These are phyloP conservation scores for Grigorovia humatica DNA, from an alignment of 805 yeast genomes.

Conservation along the genomic window DNA sequence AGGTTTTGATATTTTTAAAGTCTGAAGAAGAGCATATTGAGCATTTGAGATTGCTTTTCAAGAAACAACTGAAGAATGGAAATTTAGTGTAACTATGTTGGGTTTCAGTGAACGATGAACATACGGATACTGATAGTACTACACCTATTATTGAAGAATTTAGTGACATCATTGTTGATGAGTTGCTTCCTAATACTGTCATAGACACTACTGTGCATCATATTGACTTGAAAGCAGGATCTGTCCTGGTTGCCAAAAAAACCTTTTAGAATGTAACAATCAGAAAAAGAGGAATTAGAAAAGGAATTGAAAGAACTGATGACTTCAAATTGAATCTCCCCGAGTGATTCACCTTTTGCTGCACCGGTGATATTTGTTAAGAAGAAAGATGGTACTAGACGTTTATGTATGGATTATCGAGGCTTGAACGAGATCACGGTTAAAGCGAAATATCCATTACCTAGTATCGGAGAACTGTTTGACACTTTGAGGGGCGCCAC, in stretches of 20 bases:
- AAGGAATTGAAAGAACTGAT: background rate
- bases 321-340: background rate
- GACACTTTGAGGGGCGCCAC: background rate
- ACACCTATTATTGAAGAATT: no score
- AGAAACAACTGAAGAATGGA: no score
- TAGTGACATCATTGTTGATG: no score
- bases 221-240: no score
- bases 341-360: background rate
- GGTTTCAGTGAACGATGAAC: no score
- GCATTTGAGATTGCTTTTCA: no score
- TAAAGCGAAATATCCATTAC: constrained; percentile 3
- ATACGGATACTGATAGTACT: no score
- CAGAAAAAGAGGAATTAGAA: background rate
- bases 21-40: no score
- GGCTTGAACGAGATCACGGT: constrained; percentile 3
- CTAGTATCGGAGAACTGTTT: constrained; percentile 1
- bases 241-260: no score
- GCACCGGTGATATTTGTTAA: constrained; percentile 2
- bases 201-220: no score
- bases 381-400: constrained; percentile 1
- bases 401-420: constrained; percentile 5
- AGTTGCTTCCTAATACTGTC: no score
- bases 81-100: no score
- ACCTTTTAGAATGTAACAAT: background rate
- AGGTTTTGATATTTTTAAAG: background rate